Conservation (phyloP, 2,329 filamentous ascomycete genomes). For the Pestalotiopsis sp. region DNA sequence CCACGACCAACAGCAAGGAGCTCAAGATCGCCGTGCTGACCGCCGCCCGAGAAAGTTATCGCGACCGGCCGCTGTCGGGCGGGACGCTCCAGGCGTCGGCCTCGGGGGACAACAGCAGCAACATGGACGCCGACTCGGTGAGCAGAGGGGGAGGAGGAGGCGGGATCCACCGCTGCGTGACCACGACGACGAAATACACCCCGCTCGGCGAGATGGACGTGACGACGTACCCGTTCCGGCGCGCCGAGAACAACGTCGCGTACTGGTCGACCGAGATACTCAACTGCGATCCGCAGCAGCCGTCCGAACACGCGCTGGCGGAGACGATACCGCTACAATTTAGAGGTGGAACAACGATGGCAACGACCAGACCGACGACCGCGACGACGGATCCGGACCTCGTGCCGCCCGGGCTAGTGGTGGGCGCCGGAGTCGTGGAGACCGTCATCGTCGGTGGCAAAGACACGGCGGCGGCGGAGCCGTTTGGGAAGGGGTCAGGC, state of each 20-base stretch:
- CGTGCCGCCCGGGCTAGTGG: neutral
- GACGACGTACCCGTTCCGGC: neutral
- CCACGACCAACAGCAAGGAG: constrained; percentile 18
- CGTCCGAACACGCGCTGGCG: neutral
- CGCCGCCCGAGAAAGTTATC: neutral
- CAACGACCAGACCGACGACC: neutral
- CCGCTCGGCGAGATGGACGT: constrained; percentile 1
- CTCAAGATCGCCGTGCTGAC: neutral
- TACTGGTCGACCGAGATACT: neutral
- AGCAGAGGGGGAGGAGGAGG: neutral
- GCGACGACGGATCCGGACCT: neutral
- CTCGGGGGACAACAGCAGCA: neutral
- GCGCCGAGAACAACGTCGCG: neutral
- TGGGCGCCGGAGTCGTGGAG: neutral
- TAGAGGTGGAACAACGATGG: neutral
- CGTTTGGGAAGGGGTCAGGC: neutral
- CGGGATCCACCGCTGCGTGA: neutral
- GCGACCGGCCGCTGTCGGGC: neutral
- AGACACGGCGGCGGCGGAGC: neutral
- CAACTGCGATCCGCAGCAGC: neutral
- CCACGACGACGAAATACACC: neutral
- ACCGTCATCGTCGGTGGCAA: neutral
- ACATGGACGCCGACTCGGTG: neutral
- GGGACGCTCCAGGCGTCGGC: neutral
- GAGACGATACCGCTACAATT: neutral